Conservation (phyloP, 2,329 filamentous ascomycete species). For the Cadophora luteo-olivacea region DNA sequence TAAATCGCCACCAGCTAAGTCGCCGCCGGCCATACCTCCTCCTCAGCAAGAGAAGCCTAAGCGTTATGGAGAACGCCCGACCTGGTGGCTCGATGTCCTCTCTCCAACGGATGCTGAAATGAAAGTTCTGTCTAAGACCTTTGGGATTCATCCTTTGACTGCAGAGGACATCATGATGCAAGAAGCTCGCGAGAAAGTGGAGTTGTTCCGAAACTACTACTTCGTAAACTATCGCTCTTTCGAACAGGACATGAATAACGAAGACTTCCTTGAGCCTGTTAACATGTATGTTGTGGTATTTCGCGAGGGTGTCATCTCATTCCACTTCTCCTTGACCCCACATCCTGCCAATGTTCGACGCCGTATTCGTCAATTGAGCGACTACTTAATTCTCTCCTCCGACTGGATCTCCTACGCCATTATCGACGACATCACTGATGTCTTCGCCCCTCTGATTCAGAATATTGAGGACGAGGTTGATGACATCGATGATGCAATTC, state of each 20-base stretch:
- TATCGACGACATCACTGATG: slow-evolving; percentile 98
- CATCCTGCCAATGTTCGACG: slow-evolving; percentile 96
- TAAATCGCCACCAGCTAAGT: slow-evolving; percentile 44
- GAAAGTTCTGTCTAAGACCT: slow-evolving; percentile 90
- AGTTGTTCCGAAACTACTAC: slow-evolving; percentile 96
- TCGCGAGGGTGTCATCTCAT: slow-evolving; percentile 91
- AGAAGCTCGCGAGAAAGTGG: slow-evolving; percentile 96
- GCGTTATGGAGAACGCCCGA: slow-evolving; percentile 80
- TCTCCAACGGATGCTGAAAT: slow-evolving; percentile 93
- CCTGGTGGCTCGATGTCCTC: slow-evolving; percentile 96
- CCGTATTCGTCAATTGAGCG: slow-evolving; percentile 88
- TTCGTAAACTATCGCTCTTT: slow-evolving; percentile 99
- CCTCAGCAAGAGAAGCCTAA: slow-evolving; percentile 51
- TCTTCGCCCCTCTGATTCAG: slow-evolving; percentile 90
- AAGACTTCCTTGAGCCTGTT: slow-evolving; percentile 91
- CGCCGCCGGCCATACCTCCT: slow-evolving; percentile 38
- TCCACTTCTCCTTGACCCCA: slow-evolving; percentile 96
- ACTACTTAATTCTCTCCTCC: slow-evolving; percentile 90
- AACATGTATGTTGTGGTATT: slow-evolving; percentile 99
- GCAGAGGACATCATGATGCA: slow-evolving; percentile 97
- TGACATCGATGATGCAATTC: slow-evolving; percentile 91
- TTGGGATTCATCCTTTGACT: slow-evolving; percentile 94
- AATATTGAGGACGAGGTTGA: slow-evolving; percentile 96
- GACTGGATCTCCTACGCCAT: slow-evolving; percentile 99
- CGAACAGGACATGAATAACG: slow-evolving; percentile 89